phyloP scores from a whole-genome alignment of 2,329 filamentous ascomycete species.

The Aspergillus sclerotialis region DNA sequence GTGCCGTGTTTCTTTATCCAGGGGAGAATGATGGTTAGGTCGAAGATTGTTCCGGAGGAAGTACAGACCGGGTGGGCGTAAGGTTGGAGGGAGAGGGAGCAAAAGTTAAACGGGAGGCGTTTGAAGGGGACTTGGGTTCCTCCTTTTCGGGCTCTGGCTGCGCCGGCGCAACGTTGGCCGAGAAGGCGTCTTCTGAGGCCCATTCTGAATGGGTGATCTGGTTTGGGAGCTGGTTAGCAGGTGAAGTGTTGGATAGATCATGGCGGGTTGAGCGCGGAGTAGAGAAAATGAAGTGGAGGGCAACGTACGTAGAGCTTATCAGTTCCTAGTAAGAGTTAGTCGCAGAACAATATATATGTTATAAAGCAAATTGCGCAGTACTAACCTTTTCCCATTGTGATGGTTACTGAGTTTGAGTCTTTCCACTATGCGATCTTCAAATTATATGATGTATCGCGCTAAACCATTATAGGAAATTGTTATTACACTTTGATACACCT shows the following conservation, averaged over 20 bases:
- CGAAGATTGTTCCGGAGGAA: slow-evolving; percentile 78
- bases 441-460: slow-evolving; percentile 7
- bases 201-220: slow-evolving; percentile 96
- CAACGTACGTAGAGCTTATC: slow-evolving; percentile 43
- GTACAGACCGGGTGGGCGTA: slow-evolving; percentile 95
- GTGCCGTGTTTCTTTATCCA: slow-evolving; percentile 94
- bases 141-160: slow-evolving; percentile 47
- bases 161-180: slow-evolving; percentile 66
- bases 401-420: slow-evolving; percentile 1
- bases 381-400: slow-evolving; percentile 36
- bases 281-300: slow-evolving; percentile 5
- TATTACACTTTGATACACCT: no score
- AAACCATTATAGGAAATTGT: no score
- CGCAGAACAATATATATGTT: slow-evolving; percentile 2
- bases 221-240: slow-evolving; percentile 10
- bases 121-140: slow-evolving; percentile 63
- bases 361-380: slow-evolving; percentile 1
- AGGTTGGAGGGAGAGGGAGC: slow-evolving; percentile 89
- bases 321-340: slow-evolving; percentile 30
- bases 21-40: slow-evolving; percentile 84
- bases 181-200: slow-evolving; percentile 84
- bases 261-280: background rate
- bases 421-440: slow-evolving; percentile 2
- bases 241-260: no score
- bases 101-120: slow-evolving; percentile 95